Evolutionary conservation across 306 rosid genomes (phyloP).

Genomic region (Potentilla sterilis): DNA sequence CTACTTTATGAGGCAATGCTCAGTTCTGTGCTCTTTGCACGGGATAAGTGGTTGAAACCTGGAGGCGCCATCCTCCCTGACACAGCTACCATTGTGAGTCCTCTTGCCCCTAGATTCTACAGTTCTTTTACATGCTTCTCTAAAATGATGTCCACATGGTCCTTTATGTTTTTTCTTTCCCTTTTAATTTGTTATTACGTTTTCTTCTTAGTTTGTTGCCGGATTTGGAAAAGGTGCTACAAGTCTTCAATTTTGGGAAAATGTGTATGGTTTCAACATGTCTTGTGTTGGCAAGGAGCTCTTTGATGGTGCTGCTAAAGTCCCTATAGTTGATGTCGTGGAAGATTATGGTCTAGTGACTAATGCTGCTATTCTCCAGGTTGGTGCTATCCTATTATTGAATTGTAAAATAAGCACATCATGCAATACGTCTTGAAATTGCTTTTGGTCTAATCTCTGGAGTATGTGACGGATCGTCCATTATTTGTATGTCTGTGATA

Average conservation of each 20-base stretch:
- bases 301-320: constrained; percentile 56
- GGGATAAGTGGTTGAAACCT: constrained; percentile 90
- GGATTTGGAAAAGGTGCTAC: constrained; percentile 93
- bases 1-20: constrained; percentile 91
- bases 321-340: constrained; percentile 79
- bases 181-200: background rate
- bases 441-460: background rate
- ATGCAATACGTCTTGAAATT: background rate
- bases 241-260: constrained; percentile 93
- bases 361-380: constrained; percentile 65
- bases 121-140: constrained; percentile 1
- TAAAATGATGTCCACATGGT: background rate
- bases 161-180: background rate
- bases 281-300: constrained; percentile 85
- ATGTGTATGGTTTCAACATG: constrained; percentile 74
- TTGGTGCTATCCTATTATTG: constrained; percentile 32
- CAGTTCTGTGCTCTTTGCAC: constrained; percentile 84
- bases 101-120: background rate
- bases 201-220: constrained; percentile 68
- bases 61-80: constrained; percentile 96
- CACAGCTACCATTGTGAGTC: constrained; percentile 87
- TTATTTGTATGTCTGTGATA: background rate
- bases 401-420: background rate
- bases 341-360: constrained; percentile 75
- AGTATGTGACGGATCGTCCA: background rate